phyloP scores from a whole-genome alignment of 371 early-diverging fungal genomes.

The Zychaea mexicana region DNA sequence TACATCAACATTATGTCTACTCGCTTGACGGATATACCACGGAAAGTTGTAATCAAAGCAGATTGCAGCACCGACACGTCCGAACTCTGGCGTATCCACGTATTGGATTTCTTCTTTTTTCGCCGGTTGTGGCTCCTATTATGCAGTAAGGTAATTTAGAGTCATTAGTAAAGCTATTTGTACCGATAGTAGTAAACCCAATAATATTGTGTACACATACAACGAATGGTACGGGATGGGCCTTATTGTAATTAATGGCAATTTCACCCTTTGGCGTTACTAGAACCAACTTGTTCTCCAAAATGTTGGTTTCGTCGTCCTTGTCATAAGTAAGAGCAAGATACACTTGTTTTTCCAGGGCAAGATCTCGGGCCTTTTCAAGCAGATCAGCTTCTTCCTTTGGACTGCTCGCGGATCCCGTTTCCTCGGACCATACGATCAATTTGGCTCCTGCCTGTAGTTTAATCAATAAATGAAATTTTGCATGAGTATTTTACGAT shows the following conservation, averaged over 20 bases:
- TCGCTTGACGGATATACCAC: constrained; percentile 52
- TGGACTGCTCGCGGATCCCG: constrained; percentile 16
- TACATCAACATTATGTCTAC: constrained; percentile 45
- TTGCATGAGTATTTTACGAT: background rate
- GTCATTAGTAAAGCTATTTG: too few relatives aligned
- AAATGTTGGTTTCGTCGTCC: constrained; percentile 6
- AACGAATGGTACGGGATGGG: constrained; percentile 55
- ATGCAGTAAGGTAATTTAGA: background rate
- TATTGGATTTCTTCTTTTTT: constrained; percentile 43
- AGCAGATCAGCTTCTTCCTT: constrained; percentile 28
- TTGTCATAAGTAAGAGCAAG: constrained; percentile 41
- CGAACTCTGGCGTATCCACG: constrained; percentile 49
- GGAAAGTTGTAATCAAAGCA: constrained; percentile 62
- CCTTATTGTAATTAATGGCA: constrained; percentile 53
- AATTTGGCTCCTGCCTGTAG: constrained; percentile 43
- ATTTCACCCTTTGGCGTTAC: constrained; percentile 45
- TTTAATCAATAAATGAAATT: background rate
- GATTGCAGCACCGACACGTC: constrained; percentile 53
- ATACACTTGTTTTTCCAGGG: constrained; percentile 37
- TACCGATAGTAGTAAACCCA: too few relatives aligned
- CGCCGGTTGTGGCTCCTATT: constrained; percentile 44
- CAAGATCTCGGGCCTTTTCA: constrained; percentile 26
- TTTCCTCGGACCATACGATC: constrained; percentile 53
- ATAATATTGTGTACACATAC: constrained; percentile 13
- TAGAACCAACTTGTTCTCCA: constrained; percentile 48